Evolutionary conservation across 257 asterid species (phyloP).

Genomic region (Gardenia jasminoides): DNA sequence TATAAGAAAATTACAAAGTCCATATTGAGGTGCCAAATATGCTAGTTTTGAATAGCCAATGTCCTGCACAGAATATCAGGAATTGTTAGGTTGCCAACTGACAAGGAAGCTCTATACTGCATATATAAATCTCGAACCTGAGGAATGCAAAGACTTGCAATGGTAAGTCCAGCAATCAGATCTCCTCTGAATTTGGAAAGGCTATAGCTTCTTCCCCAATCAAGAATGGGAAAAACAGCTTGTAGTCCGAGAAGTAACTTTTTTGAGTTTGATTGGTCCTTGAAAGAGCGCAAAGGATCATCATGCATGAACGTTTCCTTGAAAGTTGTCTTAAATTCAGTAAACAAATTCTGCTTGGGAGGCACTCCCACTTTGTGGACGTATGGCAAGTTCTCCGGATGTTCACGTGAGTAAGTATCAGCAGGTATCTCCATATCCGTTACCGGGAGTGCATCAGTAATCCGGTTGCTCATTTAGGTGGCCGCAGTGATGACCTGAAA

Average conservation of each 20-base stretch:
- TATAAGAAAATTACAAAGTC: conserved; percentile 56
- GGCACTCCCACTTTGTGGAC: conserved; percentile 80
- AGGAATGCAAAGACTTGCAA: conserved; percentile 89
- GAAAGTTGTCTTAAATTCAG: conserved; percentile 54
- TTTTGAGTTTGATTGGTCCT: conserved; percentile 70
- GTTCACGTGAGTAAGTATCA: not conserved
- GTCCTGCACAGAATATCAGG: conserved; percentile 37
- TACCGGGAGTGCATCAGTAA: not conserved
- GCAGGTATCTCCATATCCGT: conserved; percentile 12
- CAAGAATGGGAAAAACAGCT: conserved; percentile 75
- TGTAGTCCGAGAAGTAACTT: conserved; percentile 62
- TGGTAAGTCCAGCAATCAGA: conserved; percentile 73
- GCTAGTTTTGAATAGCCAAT: conserved; percentile 82
- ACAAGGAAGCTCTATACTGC: not conserved
- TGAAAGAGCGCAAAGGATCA: conserved; percentile 80
- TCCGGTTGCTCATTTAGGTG: conserved; percentile 14
- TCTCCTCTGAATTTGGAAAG: conserved; percentile 60
- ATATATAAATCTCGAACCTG: conserved; percentile 42
- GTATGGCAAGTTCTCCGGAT: conserved; percentile 37
- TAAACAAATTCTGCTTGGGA: conserved; percentile 64
- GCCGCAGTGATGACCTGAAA: not conserved
- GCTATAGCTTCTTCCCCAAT: conserved; percentile 63
- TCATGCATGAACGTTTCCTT: conserved; percentile 83
- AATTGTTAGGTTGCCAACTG: not conserved
- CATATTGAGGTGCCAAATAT: conserved; percentile 74